Evolutionary conservation across 345 rosid genomes (phyloP).

Genomic region (Arabis hirsuta): DNA sequence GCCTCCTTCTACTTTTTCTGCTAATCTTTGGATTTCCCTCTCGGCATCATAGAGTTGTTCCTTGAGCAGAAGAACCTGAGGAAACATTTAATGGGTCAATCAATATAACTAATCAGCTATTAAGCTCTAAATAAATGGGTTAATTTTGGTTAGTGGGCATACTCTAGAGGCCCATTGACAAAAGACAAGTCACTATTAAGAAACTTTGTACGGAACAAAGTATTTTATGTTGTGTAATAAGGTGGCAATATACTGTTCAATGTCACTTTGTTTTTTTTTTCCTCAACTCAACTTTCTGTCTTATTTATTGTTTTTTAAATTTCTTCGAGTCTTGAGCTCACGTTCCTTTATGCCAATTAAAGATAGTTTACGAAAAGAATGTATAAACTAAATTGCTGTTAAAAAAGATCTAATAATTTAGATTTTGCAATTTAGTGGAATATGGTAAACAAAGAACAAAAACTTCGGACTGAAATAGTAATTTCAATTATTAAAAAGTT

Average conservation of each 20-base stretch:
- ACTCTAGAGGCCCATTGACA: constrained; percentile 20
- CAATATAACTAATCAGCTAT: constrained; percentile 17
- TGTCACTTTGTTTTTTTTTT: constrained; percentile 20
- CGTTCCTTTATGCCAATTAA: constrained; percentile 23
- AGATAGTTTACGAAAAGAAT: constrained; percentile 9
- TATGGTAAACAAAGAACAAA: not conserved
- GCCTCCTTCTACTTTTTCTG: constrained; percentile 53
- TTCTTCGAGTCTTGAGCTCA: constrained; percentile 61
- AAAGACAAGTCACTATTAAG: constrained; percentile 24
- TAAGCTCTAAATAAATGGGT: not conserved
- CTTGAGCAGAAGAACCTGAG: constrained; percentile 65
- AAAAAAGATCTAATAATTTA: no score
- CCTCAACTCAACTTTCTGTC: constrained; percentile 18
- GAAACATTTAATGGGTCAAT: not conserved
- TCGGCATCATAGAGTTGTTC: constrained; percentile 61
- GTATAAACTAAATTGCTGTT: not conserved
- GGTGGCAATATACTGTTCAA: constrained; percentile 50
- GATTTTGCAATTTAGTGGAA: not conserved
- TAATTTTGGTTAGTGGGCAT: constrained; percentile 16
- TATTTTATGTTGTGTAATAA: constrained; percentile 43
- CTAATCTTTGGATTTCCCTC: constrained; percentile 58
- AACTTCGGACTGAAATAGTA: not conserved
- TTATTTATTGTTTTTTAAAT: constrained; percentile 14
- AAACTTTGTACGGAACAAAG: constrained; percentile 29
- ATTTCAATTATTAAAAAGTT: not conserved